Base-by-base conservation (phyloP, 2,329 filamentous ascomycete species). In the Colletotrichum cordylinicola region DNA sequence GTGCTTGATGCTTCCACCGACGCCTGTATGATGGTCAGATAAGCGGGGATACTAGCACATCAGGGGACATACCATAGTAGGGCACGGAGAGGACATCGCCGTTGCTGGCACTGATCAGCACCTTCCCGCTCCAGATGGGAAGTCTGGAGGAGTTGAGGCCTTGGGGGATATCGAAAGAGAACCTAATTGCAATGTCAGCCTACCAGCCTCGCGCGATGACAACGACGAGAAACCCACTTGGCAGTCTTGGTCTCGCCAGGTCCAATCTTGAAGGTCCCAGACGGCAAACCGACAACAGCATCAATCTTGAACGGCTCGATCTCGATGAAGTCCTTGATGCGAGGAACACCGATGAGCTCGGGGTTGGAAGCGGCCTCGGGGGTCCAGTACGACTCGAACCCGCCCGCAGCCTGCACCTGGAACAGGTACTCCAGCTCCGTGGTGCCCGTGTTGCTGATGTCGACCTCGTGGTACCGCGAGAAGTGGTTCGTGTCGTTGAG, bases 401-500 rank as follows among this genome's bases (percentile, higher is more conserved):
- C 84, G 8, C 80, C 84, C 12, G 83, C 83, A 4, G 80, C 79
- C 52, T 84, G 80, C 6, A 81, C 75, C 35, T 73, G 62, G 39
- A 81, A 77, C 10, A 77, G 78, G 79, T 87, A 87, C 21, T 82
- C 82, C 48, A 84, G 78, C 12, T 80, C 78, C 33, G 81, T 78
- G 29, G 76, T 76, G 62, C 81, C 85, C n/a, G 80, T 80, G 78
- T 87, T 87, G 70, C 81, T 83, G 77, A 87, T 82, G 64, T 75
- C 37, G 10, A 81, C 70, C 27, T 72, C 52, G 66, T 81, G 79
- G 39, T 78, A 78, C 8, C 76, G 71, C 31, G 79, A 74, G 66
- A 87, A 84, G 75, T 86, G 79, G 43, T 82, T 80, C 29, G 85
- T 87, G 72, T 87, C 86, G 74, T 87, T 87, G 77, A 87, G 85